phyloP scores from a whole-genome alignment of 352 stramenopile species.

The Phytophthora citrophthora region DNA sequence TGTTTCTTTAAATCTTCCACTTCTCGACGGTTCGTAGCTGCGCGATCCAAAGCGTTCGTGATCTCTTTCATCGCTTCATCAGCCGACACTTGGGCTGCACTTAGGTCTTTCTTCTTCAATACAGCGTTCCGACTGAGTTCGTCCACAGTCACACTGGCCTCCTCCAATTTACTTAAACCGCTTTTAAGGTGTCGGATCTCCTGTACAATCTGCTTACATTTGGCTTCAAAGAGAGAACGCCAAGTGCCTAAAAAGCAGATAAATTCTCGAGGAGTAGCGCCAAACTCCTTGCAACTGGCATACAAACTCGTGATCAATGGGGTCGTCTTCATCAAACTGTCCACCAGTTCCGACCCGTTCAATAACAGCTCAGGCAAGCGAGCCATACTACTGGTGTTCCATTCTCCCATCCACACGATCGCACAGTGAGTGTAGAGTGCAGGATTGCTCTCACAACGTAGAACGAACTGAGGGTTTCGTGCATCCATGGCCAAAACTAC shows the following conservation, averaged over 20 bases:
- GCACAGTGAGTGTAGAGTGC: slow-evolving; percentile 92
- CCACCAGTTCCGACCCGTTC: slow-evolving; percentile 59
- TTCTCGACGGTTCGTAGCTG: slow-evolving; percentile 89
- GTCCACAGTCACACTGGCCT: slow-evolving; percentile 92
- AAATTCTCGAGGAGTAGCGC: slow-evolving; percentile 85
- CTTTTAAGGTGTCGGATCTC: slow-evolving; percentile 91
- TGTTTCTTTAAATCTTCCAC: slow-evolving; percentile 93
- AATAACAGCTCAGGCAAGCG: slow-evolving; percentile 80
- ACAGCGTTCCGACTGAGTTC: slow-evolving; percentile 88
- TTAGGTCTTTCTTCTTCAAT: slow-evolving; percentile 92
- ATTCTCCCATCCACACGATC: slow-evolving; percentile 95
- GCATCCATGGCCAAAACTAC: slow-evolving; percentile 85
- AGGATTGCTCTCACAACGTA: slow-evolving; percentile 94
- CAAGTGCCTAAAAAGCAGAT: slow-evolving; percentile 88
- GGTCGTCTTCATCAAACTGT: slow-evolving; percentile 62
- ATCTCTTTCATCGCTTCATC: slow-evolving; percentile 97
- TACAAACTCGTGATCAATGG: slow-evolving; percentile 69
- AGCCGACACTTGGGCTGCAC: slow-evolving; percentile 85
- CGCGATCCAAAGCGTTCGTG: slow-evolving; percentile 91
- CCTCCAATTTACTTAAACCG: slow-evolving; percentile 91
- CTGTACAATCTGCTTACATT: slow-evolving; percentile 82
- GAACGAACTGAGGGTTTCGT: slow-evolving; percentile 72
- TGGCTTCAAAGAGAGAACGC: slow-evolving; percentile 73
- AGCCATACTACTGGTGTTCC: slow-evolving; percentile 77
- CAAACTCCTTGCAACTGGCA: slow-evolving; percentile 68